Evolutionary conservation across 257 asterid genomes (phyloP), one percentile per base, ranked within the genome.

Genomic region (Gentiana straminea): DNA sequence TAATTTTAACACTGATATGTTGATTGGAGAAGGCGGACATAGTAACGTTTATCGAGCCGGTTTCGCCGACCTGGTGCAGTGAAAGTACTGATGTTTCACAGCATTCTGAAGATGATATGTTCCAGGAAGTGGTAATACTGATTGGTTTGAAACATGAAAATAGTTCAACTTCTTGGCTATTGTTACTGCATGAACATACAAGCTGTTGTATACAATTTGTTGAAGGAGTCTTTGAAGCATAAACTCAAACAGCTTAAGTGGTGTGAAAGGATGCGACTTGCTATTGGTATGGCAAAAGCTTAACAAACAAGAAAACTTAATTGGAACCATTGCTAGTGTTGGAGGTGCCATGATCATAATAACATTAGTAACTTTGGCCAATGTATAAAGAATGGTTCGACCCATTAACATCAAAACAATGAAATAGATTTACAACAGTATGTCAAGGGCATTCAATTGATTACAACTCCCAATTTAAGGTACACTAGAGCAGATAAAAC

Each of bases 241-340:
- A 84, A 60, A 64, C 80, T 81, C 7, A 66, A 64, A 38, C 73
- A 64, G 68, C 75, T 82, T 65, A 67, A 63, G 1, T 87, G 96
- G 96, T 59, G 60, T 47, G 86, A 82, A 60, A 78, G 96, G 73
- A 75, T 81, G 84, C 70, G 64, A 39, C 39, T 84, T 51, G 94
- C 24, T 24, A 24, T 24, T 24, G 24, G 24, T 24, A 0, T 24
- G 24, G 24, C 24, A 24, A 24, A 24, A 24, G 24, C 24, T 24
- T 24, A 24, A 24, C 24, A 24, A 24, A 24, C 24, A 24, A 24
- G 24, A 24, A 24, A 24, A 24, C 24, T 24, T 24, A 24, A 24
- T 24, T 24, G 24, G 24, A 24, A 24, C 24, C 24, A 24, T 24
- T 24, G 24, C 24, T 24, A 24, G 24, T 24, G 24, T 24, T 24